Evolutionary conservation across 345 rosid genomes (phyloP).

Genomic region (Angophora floribunda): DNA sequence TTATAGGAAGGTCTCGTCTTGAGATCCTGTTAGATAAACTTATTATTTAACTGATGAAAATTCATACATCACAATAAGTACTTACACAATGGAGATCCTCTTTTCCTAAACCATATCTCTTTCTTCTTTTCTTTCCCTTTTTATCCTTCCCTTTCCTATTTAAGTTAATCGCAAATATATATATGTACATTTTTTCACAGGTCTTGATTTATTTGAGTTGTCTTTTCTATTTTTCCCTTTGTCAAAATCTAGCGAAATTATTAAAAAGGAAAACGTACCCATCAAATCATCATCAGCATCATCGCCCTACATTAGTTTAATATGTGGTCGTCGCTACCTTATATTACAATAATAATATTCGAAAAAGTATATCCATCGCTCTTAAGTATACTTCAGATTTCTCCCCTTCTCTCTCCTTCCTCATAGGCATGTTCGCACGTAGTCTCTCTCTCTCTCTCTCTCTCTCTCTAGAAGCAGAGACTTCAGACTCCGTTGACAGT

Average conservation of each 20-base stretch:
- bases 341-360: background rate
- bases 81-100: background rate
- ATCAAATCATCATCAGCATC: background rate
- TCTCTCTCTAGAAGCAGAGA: background rate
- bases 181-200: background rate
- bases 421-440: background rate
- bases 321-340: background rate
- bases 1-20: no score
- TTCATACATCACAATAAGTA: no score
- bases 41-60: no score
- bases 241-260: background rate
- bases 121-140: accelerated
- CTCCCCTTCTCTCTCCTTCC: background rate
- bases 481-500: background rate
- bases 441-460: background rate
- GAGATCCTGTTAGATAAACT: background rate
- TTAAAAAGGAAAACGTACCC: background rate
- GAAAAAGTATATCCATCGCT: background rate
- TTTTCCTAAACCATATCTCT: background rate
- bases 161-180: background rate
- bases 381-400: background rate
- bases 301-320: background rate
- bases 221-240: background rate
- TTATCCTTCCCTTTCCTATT: background rate
- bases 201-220: no score